Base-by-base conservation (phyloP, 1,284 basidiomycete species). In the Cutaneotrichosporon cyanovorans region DNA sequence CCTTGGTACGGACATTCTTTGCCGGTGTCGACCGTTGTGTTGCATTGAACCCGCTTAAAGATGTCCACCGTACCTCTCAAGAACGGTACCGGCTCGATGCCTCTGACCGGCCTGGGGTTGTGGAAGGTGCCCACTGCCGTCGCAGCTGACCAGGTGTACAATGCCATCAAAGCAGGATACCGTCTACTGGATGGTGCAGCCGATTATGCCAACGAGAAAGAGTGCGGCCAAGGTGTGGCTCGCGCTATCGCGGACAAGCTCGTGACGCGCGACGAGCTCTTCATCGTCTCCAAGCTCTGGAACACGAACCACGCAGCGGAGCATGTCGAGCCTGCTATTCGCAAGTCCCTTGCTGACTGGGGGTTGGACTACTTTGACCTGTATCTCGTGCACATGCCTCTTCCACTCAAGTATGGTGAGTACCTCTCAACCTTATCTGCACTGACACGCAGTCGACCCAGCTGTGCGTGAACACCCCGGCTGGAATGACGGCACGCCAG, bases 371-470 rank as follows among this genome's bases (percentile, higher is more conserved):
- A 85, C 46, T 84, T 90, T 45, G 84, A 72, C 45, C 45, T 69
- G 12, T 71, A 81, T 71, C 75, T 90, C 42, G 76, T 91, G 48
- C 87, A 91, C 64, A 75, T 73, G 54, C 81, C 84, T 0, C 46
- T 42, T 10, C 35, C 45, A 3, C 38, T 46, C 3, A 39, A 38
- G 2, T 46, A 46, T 28, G 45, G 45, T 45, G 21, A 34, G 44
- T 23, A 7, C 15, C 11, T 6, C 18, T 19, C 19, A 9, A n/a
- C 33, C 6, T 11, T 14, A 25, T 4, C 21, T 4, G 19, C 8
- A 11, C 36, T 38, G 36, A 33, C 20, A 5, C 25, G 1, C 30
- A 46, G 45, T 48, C 15, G 46, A 48, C 40, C 46, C 46, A 2
- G 18, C 15, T 1, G 46, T 48, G 7, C 36, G 40, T 15, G 46